Evolutionary conservation across 768 basidiomycete genomes (phyloP).

Genomic region (Collybiopsis luxurians): DNA sequence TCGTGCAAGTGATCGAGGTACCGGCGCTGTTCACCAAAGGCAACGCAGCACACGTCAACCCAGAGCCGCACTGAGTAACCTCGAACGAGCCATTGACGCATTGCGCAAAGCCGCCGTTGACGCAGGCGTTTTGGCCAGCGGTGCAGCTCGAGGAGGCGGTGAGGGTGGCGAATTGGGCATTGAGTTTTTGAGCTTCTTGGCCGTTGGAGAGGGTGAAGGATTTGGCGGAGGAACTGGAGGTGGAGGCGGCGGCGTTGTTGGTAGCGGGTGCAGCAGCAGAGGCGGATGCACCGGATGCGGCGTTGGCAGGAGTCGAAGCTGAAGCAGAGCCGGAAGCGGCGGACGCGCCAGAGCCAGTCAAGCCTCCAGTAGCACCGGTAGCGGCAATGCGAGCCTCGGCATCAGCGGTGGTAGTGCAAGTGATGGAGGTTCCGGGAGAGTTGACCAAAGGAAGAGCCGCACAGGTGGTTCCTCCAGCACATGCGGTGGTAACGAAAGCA

Average conservation of each 20-base stretch:
- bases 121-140: slow-evolving; percentile 44
- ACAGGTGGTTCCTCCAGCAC: slow-evolving; percentile 29
- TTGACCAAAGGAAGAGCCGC: slow-evolving; percentile 44
- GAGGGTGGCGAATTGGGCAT: slow-evolving; percentile 49
- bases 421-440: slow-evolving; percentile 37
- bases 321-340: not conserved
- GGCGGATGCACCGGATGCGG: slow-evolving; percentile 17
- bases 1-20: slow-evolving; percentile 41
- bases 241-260: slow-evolving; percentile 16
- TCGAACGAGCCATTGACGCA: slow-evolving; percentile 49
- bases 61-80: slow-evolving; percentile 32
- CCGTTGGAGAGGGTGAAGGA: slow-evolving; percentile 37
- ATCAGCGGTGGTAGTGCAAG: slow-evolving; percentile 36
- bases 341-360: slow-evolving; percentile 10
- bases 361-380: slow-evolving; percentile 31
- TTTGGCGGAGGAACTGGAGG: slow-evolving; percentile 20
- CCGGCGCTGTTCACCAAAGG: slow-evolving; percentile 44
- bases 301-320: slow-evolving; percentile 11
- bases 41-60: slow-evolving; percentile 35
- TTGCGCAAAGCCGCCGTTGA: slow-evolving; percentile 45
- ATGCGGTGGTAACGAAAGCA: slow-evolving; percentile 27
- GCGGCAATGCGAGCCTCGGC: slow-evolving; percentile 33
- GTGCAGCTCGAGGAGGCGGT: slow-evolving; percentile 45
- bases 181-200: slow-evolving; percentile 46
- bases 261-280: slow-evolving; percentile 14